Conservation (phyloP, 768 basidiomycete genomes). For the Rhizopogon vinicolor region DNA sequence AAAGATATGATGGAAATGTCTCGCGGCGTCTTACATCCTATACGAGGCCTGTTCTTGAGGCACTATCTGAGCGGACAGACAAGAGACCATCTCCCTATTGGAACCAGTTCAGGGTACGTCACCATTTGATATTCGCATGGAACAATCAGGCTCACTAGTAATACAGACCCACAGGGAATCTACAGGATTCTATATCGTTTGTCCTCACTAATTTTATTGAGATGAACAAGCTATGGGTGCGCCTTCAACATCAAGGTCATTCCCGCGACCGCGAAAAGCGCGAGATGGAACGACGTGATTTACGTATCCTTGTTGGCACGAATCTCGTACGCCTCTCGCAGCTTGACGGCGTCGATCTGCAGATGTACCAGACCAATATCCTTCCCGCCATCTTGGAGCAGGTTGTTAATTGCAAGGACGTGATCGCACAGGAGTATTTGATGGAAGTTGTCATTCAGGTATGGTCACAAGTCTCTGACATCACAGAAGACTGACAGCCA, state of each 20-base stretch:
- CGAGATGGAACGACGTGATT: constrained; percentile 91
- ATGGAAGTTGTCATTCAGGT: constrained; percentile 99
- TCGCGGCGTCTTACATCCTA: constrained; percentile 94
- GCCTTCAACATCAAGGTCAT: constrained; percentile 96
- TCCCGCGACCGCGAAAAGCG: constrained; percentile 96
- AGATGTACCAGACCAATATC: constrained; percentile 82
- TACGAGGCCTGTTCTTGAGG: constrained; percentile 89
- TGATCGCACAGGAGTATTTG: constrained; percentile 97
- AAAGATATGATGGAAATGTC: constrained; percentile 99
- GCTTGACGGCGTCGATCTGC: constrained; percentile 93
- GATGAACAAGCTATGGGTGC: constrained; percentile 99
- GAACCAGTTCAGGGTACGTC: constrained; percentile 72
- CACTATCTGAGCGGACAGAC: constrained; percentile 98
- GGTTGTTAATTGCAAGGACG: constrained; percentile 97
- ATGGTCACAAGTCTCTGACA: constrained; percentile 11
- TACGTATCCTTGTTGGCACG: constrained; percentile 95
- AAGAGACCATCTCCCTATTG: constrained; percentile 91
- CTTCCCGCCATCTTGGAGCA: constrained; percentile 94
- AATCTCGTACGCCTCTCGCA: constrained; percentile 95
- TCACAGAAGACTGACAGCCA: background rate
- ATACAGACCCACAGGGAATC: constrained; percentile 74
- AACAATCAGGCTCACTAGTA: background rate
- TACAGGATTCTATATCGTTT: constrained; percentile 94
- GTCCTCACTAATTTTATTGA: constrained; percentile 99
- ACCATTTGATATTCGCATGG: background rate